Conservation (phyloP, 805 yeast species). For the Tanozyma kutaoensis region DNA sequence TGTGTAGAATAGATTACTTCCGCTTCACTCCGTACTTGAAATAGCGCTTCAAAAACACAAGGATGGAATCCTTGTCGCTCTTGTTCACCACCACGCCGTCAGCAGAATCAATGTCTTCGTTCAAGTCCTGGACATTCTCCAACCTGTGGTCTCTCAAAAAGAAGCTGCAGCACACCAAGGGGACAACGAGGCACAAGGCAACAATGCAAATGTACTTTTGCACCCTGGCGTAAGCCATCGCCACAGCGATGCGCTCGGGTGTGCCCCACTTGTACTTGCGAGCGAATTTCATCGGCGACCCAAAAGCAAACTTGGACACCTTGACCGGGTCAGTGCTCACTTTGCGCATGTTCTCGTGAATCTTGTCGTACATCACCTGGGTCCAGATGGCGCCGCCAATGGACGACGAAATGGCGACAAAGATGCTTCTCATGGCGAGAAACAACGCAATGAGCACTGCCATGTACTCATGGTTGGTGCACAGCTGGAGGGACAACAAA, state of each 20-base stretch:
- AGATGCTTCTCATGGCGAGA: background rate
- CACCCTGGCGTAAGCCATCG: constrained; percentile 42
- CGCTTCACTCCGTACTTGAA: too few species aligned
- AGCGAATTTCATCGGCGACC: constrained; percentile 22
- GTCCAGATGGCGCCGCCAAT: background rate
- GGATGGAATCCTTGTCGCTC: too few species aligned
- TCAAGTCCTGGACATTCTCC: constrained; percentile 18
- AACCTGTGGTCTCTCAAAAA: constrained; percentile 42
- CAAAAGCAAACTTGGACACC: constrained; percentile 3
- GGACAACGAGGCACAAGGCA: constrained; percentile 41
- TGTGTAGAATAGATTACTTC: too few species aligned
- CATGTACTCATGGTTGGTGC: background rate
- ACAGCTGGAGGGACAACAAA: background rate
- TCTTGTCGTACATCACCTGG: background rate
- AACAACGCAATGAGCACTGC: background rate
- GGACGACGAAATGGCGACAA: background rate
- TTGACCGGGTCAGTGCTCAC: background rate
- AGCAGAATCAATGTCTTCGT: too few species aligned
- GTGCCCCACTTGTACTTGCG: constrained; percentile 45
- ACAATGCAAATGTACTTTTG: constrained; percentile 46
- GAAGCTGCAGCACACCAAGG: constrained; percentile 33
- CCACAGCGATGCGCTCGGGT: constrained; percentile 44
- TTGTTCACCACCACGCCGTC: too few species aligned
- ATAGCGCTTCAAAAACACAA: too few species aligned
- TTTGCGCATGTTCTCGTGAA: too few species aligned